These are phyloP conservation scores for Tubosaeta sp. DNA, from an alignment of 768 basidiomycete species.

Conservation along the genomic window DNA sequence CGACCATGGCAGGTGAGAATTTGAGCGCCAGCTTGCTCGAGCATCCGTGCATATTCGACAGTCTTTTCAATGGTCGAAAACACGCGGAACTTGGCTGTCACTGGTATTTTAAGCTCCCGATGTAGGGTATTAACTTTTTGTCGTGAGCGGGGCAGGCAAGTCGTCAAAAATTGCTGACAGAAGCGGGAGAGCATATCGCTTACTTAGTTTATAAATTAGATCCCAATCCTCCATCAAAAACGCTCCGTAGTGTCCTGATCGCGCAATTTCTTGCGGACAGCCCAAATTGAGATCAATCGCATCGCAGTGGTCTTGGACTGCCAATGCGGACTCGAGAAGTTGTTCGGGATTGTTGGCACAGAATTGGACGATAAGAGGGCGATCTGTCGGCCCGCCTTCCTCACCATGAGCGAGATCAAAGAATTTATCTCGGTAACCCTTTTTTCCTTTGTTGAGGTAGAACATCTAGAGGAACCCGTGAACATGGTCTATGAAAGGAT, in stretches of 20 bases:
- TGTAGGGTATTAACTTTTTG: constrained; percentile 80
- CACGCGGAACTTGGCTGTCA: constrained; percentile 94
- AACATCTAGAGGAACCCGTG: constrained; percentile 49
- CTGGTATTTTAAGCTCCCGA: constrained; percentile 79
- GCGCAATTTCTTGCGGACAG: constrained; percentile 94
- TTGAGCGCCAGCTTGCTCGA: constrained; percentile 92
- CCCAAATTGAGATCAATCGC: constrained; percentile 93
- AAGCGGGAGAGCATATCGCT: constrained; percentile 19
- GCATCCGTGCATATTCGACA: constrained; percentile 92
- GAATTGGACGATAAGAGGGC: constrained; percentile 90
- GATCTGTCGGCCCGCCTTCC: constrained; percentile 73
- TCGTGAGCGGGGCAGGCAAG: not conserved
- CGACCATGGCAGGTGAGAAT: constrained; percentile 94
- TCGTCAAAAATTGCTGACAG: not conserved
- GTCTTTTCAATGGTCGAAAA: constrained; percentile 85
- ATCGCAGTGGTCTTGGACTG: constrained; percentile 78
- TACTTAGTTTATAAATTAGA: constrained; percentile 74
- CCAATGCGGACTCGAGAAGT: constrained; percentile 72
- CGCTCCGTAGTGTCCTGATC: constrained; percentile 79
- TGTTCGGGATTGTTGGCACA: constrained; percentile 85
- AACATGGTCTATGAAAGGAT: not conserved
- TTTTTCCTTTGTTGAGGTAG: constrained; percentile 32
- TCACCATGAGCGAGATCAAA: constrained; percentile 72
- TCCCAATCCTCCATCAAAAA: constrained; percentile 97
- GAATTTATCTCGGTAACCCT: constrained; percentile 51